Evolutionary conservation across 768 basidiomycete species (phyloP).

Genomic region (Macrocybe gigantea): DNA sequence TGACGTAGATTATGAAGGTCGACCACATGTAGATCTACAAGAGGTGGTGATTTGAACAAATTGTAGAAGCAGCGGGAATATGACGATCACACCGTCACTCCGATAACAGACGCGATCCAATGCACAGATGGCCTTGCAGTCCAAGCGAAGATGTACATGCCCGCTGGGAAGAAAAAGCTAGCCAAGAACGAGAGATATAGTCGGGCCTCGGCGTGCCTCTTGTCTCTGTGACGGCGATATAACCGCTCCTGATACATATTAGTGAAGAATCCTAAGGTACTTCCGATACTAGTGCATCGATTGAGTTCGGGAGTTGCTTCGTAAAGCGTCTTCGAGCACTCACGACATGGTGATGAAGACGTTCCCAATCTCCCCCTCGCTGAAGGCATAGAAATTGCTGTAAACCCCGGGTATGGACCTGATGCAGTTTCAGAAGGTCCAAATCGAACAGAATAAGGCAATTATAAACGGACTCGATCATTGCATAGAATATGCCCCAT

Average conservation of each 20-base stretch:
- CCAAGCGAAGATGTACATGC: slow-evolving; percentile 76
- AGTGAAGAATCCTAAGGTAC: slow-evolving; percentile 37
- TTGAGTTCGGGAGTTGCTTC: background rate
- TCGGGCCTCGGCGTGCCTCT: slow-evolving; percentile 49
- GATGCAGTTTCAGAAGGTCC: background rate
- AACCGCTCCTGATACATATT: slow-evolving; percentile 44
- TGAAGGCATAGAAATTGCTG: slow-evolving; percentile 51
- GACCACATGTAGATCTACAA: slow-evolving; percentile 44
- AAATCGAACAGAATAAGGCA: too few species aligned
- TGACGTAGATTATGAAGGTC: slow-evolving; percentile 48
- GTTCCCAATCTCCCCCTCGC: slow-evolving; percentile 51
- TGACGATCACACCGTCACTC: slow-evolving; percentile 32
- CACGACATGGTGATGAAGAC: slow-evolving; percentile 55
- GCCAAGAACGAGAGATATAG: slow-evolving; percentile 52
- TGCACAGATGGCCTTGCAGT: slow-evolving; percentile 46
- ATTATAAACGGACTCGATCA: slow-evolving; percentile 43
- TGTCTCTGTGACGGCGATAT: slow-evolving; percentile 18
- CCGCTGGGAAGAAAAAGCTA: slow-evolving; percentile 44
- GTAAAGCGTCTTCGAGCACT: slow-evolving; percentile 9
- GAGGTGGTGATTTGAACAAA: background rate
- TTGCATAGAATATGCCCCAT: slow-evolving; percentile 71
- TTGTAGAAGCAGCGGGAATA: background rate
- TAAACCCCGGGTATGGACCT: slow-evolving; percentile 58
- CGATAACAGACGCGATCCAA: slow-evolving; percentile 60
- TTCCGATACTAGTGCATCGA: slow-evolving; percentile 41